Evolutionary conservation across 2,329 filamentous ascomycete species (phyloP).

Genomic region (Mycosphaerella arachidis): DNA sequence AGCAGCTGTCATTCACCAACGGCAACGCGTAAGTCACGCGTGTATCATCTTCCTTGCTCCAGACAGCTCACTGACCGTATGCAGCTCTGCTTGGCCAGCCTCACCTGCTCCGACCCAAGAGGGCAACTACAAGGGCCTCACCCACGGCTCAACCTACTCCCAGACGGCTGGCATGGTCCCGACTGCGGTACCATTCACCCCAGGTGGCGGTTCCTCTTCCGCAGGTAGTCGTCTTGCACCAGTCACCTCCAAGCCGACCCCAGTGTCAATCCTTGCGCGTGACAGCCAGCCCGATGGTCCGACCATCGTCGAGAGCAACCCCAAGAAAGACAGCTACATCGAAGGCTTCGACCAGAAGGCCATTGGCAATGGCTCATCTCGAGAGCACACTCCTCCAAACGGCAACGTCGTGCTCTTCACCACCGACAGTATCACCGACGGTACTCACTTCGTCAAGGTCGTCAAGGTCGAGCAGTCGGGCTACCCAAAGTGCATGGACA

Average conservation of each 20-base stretch:
- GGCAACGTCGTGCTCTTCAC: conserved; percentile 17
- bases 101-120: neutral
- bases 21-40: neutral
- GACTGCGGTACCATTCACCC: neutral
- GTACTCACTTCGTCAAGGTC: conserved; percentile 25
- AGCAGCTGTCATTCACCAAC: neutral
- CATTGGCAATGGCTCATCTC: neutral
- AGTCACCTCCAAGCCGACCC: conserved; percentile 1
- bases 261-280: neutral
- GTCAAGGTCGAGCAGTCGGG: neutral
- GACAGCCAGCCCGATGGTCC: conserved; percentile 2
- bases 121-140: neutral
- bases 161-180: neutral
- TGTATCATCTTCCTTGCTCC: neutral
- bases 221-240: neutral
- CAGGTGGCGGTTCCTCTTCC: neutral
- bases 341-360: neutral
- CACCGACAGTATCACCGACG: conserved; percentile 19
- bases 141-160: neutral
- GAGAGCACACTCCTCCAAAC: neutral
- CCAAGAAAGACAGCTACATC: neutral
- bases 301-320: neutral
- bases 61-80: neutral
- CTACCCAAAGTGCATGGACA: neutral
- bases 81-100: neutral